phyloP scores from a whole-genome alignment of 306 rosid species.

The Inga laurina region DNA sequence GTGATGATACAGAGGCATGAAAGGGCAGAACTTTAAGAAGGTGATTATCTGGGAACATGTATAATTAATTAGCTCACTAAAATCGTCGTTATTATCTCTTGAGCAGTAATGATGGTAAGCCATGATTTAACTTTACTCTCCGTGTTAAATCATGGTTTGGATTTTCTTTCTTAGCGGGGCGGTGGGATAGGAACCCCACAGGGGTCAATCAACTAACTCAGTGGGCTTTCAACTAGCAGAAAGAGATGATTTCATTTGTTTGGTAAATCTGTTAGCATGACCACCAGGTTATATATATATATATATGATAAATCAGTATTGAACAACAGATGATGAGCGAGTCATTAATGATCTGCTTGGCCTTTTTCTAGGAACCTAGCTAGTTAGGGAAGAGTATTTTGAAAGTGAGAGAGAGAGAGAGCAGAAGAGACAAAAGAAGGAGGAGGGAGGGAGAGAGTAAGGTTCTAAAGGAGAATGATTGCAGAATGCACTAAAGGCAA shows the following conservation, averaged over 20 bases:
- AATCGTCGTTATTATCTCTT: background rate
- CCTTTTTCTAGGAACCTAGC: constrained; percentile 1
- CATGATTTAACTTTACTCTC: background rate
- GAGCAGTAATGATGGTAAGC: background rate
- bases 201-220: constrained; percentile 21
- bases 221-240: constrained; percentile 34
- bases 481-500: background rate
- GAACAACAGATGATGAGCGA: no score
- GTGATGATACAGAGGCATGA: background rate
- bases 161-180: background rate
- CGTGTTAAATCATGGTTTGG: background rate
- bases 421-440: background rate
- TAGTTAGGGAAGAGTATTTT: background rate
- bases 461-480: constrained; percentile 2
- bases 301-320: no score
- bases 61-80: background rate
- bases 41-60: background rate
- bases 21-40: background rate
- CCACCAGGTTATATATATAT: background rate
- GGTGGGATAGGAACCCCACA: constrained; percentile 7
- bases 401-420: no score
- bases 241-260: background rate
- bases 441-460: background rate
- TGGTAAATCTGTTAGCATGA: background rate
- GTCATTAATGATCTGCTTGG: background rate